Evolutionary conservation across 2,329 filamentous ascomycete genomes (phyloP).

Genomic region (Coniochaeta sp.): DNA sequence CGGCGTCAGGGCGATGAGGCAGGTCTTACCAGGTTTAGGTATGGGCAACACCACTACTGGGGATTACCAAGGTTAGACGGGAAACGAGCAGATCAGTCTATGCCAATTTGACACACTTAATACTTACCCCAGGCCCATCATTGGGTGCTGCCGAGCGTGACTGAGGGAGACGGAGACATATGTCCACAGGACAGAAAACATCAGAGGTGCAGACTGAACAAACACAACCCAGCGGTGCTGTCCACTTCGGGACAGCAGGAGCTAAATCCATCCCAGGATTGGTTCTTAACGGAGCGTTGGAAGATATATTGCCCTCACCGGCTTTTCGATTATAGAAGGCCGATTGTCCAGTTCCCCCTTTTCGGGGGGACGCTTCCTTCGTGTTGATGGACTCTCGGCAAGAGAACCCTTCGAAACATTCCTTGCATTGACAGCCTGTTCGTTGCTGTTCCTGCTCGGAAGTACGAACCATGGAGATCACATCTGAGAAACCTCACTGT

Average conservation of each 20-base stretch:
- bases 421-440: conserved; percentile 2
- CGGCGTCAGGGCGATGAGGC: conserved; percentile 1
- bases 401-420: conserved; percentile 33
- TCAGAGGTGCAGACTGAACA: not conserved
- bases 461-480: no score
- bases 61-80: not conserved
- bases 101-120: not conserved
- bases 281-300: conserved; percentile 81
- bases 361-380: conserved; percentile 20
- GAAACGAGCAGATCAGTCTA: not conserved
- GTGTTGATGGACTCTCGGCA: conserved; percentile 30
- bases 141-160: not conserved
- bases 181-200: not conserved
- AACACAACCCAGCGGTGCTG: conserved; percentile 59
- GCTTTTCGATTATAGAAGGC: conserved; percentile 30
- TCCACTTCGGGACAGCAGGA: conserved; percentile 62
- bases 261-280: conserved; percentile 58
- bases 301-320: conserved; percentile 38
- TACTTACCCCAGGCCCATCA: not conserved
- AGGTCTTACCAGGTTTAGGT: not conserved
- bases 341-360: conserved; percentile 21
- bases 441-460: not conserved
- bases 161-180: not conserved
- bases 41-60: not conserved
- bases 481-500: no score